phyloP scores from a whole-genome alignment of 352 stramenopile species.

The Phytophthora constricta region DNA sequence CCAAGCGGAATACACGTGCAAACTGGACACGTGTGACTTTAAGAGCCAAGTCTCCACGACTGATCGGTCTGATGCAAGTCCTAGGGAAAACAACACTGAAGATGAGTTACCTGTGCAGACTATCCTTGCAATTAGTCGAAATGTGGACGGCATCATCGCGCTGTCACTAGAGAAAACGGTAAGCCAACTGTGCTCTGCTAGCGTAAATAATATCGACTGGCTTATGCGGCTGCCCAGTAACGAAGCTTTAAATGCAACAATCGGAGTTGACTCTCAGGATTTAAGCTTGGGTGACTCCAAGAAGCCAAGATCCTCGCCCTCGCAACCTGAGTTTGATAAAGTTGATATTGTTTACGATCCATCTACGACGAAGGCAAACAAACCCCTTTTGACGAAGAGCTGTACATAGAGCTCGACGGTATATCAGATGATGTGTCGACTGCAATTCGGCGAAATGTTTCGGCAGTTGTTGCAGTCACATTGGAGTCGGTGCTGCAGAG shows the following conservation, averaged over 20 bases:
- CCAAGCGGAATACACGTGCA: not conserved
- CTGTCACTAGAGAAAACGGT: conserved; percentile 44
- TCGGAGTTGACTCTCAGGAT: not conserved
- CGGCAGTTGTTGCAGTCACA: conserved; percentile 36
- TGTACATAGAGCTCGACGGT: not conserved
- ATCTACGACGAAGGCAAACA: not conserved
- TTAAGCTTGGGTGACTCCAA: not conserved
- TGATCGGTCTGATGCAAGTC: conserved; percentile 2
- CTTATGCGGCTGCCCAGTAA: not conserved
- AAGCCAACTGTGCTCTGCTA: conserved; percentile 12
- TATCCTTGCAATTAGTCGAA: conserved; percentile 47
- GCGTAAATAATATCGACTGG: not conserved
- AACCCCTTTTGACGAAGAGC: not conserved
- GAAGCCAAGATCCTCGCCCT: not conserved
- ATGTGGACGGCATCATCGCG: conserved; percentile 47
- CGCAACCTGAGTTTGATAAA: not conserved
- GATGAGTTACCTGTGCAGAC: conserved; percentile 40
- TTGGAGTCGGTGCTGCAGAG: conserved; percentile 36
- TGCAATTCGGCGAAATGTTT: conserved; percentile 40
- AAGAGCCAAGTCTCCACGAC: not conserved
- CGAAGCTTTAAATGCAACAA: not conserved
- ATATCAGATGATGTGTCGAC: conserved; percentile 27
- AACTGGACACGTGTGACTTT: conserved; percentile 4
- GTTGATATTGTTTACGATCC: not conserved
- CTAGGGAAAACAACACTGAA: conserved; percentile 22